Evolutionary conservation across 495 filamentous ascomycete species (phyloP).

Genomic region (Annulohypoxylon stygium): DNA sequence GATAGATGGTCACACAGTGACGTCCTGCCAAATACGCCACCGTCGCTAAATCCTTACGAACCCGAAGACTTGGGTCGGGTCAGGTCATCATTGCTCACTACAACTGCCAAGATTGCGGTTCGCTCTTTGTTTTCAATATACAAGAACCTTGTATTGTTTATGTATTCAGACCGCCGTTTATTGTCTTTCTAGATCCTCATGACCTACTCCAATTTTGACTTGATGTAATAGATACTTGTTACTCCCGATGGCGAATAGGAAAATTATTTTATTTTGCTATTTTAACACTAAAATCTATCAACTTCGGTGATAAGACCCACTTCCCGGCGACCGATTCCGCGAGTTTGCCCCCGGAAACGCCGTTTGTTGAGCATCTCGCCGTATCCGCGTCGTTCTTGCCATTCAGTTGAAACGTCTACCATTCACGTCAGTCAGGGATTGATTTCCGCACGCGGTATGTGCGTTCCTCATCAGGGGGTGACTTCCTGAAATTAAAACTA

Average conservation of each 20-base stretch:
- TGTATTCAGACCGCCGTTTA: constrained; percentile 29
- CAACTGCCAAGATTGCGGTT: constrained; percentile 13
- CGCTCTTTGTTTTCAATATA: neutral
- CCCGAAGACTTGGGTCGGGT: constrained; percentile 2
- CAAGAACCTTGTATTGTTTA: no score
- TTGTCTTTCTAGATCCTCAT: neutral
- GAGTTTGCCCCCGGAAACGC: constrained; percentile 5
- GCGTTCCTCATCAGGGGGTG: neutral
- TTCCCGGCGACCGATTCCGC: constrained; percentile 27
- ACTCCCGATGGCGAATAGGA: constrained; percentile 9
- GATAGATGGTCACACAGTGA: neutral
- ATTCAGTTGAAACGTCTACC: no score
- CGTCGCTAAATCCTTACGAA: neutral
- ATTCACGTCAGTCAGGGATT: neutral
- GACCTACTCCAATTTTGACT: constrained; percentile 7
- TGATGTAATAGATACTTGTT: neutral
- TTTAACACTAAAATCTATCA: neutral
- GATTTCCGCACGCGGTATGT: neutral
- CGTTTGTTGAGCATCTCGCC: neutral
- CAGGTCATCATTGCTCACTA: neutral
- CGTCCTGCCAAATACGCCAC: constrained; percentile 10
- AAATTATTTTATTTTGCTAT: neutral
- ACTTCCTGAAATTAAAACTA: neutral
- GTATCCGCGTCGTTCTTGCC: neutral
- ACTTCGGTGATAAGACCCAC: constrained; percentile 32